Percentiles rank a stretch among this genome's conserved stretches.
Conservation (phyloP, 441 rosid species). For the Arabidopsis hybrid region DNA sequence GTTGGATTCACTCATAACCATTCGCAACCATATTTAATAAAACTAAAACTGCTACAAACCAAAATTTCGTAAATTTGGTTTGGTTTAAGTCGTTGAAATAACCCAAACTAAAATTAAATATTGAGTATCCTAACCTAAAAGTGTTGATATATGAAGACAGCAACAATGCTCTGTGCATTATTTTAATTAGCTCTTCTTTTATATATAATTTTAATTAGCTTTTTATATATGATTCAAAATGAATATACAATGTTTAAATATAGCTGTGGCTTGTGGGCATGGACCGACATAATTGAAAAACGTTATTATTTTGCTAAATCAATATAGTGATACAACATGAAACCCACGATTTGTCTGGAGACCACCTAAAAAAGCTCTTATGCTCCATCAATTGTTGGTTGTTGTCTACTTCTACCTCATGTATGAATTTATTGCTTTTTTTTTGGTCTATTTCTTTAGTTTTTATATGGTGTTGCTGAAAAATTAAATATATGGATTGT, state of each 20-base stretch:
- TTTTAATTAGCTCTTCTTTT: background rate
- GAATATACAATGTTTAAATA: background rate
- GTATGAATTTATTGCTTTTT: conserved; percentile 29
- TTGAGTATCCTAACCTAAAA: background rate
- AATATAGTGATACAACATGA: conserved; percentile 39
- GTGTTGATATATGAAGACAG: conserved; percentile 14
- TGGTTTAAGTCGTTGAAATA: background rate
- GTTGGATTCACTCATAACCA: background rate
- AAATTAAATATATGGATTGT: background rate
- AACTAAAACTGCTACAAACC: background rate
- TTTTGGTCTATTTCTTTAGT: background rate
- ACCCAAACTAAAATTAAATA: background rate
- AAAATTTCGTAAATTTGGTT: background rate
- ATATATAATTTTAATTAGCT: background rate
- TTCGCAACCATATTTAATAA: background rate
- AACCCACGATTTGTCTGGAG: conserved; percentile 44
- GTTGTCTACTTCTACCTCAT: conserved; percentile 34
- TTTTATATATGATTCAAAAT: no score
- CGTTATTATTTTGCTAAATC: conserved; percentile 21
- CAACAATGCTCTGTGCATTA: conserved; percentile 39
- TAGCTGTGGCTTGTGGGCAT: conserved; percentile 34
- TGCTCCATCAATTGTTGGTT: conserved; percentile 36
- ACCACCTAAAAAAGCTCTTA: conserved; percentile 26
- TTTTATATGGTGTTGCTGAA: background rate
- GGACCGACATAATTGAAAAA: conserved; percentile 39